Percentiles rank a stretch among this genome's conserved stretches.
Conservation (phyloP, 306 rosid genomes). For the Rubus parviflorus region DNA sequence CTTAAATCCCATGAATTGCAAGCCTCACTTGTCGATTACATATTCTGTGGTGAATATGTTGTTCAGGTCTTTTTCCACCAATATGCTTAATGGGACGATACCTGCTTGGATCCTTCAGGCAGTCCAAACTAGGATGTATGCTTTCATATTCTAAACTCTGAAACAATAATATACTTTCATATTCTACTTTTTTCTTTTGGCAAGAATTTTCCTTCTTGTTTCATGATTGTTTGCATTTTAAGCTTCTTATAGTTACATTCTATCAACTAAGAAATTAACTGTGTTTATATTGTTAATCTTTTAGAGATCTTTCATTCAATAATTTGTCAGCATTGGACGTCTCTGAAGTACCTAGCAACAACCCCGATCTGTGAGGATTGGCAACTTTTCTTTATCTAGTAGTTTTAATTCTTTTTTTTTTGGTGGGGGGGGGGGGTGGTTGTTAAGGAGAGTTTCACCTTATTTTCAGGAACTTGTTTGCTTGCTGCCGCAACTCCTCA, state of each 20-base stretch:
- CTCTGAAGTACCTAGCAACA: background rate
- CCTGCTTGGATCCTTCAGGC: constrained; percentile 22
- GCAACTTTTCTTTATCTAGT: background rate
- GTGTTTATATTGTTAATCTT: background rate
- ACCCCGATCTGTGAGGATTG: constrained; percentile 7
- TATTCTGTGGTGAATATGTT: background rate
- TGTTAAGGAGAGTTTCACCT: background rate
- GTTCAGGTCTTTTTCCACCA: constrained; percentile 15
- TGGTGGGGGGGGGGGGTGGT: no score
- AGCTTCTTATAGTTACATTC: background rate
- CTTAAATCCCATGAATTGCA: background rate
- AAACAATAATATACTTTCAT: background rate
- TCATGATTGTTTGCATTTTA: background rate
- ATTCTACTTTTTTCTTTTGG: background rate
- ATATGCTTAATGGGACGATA: constrained; percentile 10
- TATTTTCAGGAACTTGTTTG: constrained; percentile 19
- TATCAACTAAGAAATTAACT: background rate
- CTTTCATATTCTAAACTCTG: background rate
- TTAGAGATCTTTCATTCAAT: constrained; percentile 27
- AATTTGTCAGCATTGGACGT: background rate
- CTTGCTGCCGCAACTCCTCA: constrained; percentile 13
- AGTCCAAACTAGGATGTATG: constrained; percentile 3
- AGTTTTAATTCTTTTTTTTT: background rate
- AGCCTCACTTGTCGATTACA: background rate
- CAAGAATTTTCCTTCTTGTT: no score